A percentile compares a stretch with the other conserved stretches of the same genome.
Conservation (phyloP, 305 asterid species). For the Rubia peregrina region DNA sequence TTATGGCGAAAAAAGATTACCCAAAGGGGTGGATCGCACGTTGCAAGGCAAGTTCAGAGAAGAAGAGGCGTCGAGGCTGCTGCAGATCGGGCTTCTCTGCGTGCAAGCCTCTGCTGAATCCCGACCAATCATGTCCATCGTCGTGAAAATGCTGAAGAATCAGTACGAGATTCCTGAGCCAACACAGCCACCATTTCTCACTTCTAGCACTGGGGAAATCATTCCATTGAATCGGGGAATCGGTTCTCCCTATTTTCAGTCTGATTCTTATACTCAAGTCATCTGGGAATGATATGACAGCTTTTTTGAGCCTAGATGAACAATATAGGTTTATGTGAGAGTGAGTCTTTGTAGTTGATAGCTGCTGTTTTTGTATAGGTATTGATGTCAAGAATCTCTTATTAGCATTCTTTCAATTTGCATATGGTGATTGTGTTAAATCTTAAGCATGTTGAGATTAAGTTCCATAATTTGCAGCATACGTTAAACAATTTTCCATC, state of each 20-base stretch:
- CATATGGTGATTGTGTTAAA: background rate
- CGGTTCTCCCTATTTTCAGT: constrained; percentile 19
- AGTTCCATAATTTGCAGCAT: too few species aligned
- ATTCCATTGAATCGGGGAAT: constrained; percentile 10
- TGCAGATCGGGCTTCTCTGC: constrained; percentile 46
- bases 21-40: constrained; percentile 39
- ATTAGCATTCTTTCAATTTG: background rate
- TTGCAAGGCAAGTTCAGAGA: constrained; percentile 28
- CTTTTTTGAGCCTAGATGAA: constrained; percentile 38
- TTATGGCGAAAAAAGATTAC: constrained; percentile 25
- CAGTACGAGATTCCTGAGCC: constrained; percentile 34
- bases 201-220: constrained; percentile 23
- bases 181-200: constrained; percentile 52
- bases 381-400: background rate
- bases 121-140: constrained; percentile 50
- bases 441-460: too few species aligned
- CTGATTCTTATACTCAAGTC: constrained; percentile 33
- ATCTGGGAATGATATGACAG: constrained; percentile 43
- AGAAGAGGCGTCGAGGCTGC: constrained; percentile 34
- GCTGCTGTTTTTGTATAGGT: constrained; percentile 6
- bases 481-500: too few species aligned
- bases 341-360: background rate
- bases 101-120: constrained; percentile 47
- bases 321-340: constrained; percentile 1
- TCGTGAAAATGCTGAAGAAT: constrained; percentile 39